Percentiles rank a stretch among this genome's conserved stretches.
Evolutionary conservation across 768 basidiomycete species (phyloP).

Genomic region (Coprinellus micaceus): DNA sequence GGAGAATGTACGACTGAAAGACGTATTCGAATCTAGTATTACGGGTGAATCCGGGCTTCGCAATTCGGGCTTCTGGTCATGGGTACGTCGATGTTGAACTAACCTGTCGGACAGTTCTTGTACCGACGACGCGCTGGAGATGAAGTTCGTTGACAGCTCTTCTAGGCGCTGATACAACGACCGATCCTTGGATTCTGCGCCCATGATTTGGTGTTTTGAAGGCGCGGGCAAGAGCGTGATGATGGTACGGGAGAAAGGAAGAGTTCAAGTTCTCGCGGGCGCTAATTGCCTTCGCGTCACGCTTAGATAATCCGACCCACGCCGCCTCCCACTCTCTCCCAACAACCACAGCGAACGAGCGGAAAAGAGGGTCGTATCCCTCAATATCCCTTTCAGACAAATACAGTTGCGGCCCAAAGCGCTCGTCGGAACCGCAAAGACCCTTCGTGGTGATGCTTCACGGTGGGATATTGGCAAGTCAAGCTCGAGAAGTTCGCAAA

Average conservation of each 20-base stretch:
- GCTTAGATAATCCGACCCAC: too few species aligned
- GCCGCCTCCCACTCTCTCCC: too few species aligned
- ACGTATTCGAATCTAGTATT: constrained; percentile 2
- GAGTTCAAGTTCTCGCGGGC: neutral
- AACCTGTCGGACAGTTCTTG: constrained; percentile 1
- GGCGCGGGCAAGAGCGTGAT: neutral
- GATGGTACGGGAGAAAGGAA: neutral
- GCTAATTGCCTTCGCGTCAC: neutral
- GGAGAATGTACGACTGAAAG: neutral
- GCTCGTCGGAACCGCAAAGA: too few species aligned
- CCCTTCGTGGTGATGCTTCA: too few species aligned
- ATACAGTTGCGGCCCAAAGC: too few species aligned
- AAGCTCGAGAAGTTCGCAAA: too few species aligned
- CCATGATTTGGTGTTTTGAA: neutral
- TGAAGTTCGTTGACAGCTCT: neutral
- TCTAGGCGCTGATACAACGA: neutral
- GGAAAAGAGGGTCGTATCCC: too few species aligned
- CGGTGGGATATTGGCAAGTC: too few species aligned
- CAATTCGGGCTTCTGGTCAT: too few species aligned
- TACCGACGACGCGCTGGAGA: neutral
- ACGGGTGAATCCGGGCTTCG: neutral
- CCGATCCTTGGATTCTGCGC: neutral
- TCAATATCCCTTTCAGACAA: too few species aligned
- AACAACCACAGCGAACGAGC: too few species aligned
- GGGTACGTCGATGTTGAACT: neutral